Evolutionary conservation across 768 basidiomycete genomes (phyloP).

Genomic region (Termitomyces sp.): DNA sequence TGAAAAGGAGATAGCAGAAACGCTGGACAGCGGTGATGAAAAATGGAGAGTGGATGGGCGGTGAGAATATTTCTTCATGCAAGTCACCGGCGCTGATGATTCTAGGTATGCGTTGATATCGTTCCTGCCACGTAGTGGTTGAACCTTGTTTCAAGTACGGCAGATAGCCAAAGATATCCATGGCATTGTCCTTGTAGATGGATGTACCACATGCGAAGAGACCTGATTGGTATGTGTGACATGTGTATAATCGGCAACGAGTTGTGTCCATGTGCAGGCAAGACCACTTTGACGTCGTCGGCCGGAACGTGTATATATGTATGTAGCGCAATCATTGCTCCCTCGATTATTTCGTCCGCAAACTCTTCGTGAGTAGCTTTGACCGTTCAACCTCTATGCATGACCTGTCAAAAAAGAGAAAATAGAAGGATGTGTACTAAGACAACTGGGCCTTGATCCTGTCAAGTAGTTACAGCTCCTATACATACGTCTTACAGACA

Average conservation of each 20-base stretch:
- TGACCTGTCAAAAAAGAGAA: too few species aligned
- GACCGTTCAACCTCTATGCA: too few species aligned
- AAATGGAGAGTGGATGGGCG: conserved; percentile 80
- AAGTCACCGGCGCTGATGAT: not conserved
- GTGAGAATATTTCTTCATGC: conserved; percentile 34
- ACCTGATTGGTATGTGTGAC: not conserved
- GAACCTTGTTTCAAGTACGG: not conserved
- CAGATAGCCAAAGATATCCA: not conserved
- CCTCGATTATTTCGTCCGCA: too few species aligned
- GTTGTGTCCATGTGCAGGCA: not conserved
- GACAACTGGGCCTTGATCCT: too few species aligned
- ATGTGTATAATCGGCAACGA: not conserved
- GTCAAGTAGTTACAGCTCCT: too few species aligned
- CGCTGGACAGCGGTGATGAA: conserved; percentile 56
- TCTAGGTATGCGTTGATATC: conserved; percentile 39
- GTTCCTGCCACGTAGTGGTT: conserved; percentile 8
- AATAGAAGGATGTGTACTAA: too few species aligned
- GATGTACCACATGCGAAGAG: not conserved
- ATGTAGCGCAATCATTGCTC: too few species aligned
- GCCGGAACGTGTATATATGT: not conserved
- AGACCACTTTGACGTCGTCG: not conserved
- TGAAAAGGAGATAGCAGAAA: conserved; percentile 57
- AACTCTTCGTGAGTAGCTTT: too few species aligned
- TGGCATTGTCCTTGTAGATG: too few species aligned
- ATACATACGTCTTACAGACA: too few species aligned